Evolutionary conservation across 805 yeast species (phyloP), one percentile per base, ranked within the genome.

Genomic region (Sporopachydermia quercuum): DNA sequence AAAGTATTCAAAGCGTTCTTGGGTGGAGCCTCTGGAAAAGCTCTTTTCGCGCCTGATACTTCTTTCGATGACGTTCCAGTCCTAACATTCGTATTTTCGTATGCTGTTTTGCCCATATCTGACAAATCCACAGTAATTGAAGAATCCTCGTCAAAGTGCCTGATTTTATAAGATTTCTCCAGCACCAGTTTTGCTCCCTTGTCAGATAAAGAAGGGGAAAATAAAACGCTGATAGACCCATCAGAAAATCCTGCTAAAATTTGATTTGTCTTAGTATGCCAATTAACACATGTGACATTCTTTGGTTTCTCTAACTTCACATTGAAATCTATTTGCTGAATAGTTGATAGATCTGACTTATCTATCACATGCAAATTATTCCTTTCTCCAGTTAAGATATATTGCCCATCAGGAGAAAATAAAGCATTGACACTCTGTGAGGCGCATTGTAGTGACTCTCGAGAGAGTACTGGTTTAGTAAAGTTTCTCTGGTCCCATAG

Each of bases 81-180:
- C 36, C 14, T 15, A 19, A 15, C 33, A 35, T 39, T 39, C 30
- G 40, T 41, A 18, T 38, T 38, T n/a, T 41, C 45, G 5, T n/a
- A 30, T 18, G 42, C 39, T 5, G 41, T 45, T 4, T 40, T 56
- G 3, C 54, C 55, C n/a, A 43, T 43, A 4, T 54, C 41, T 19
- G 54, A 60, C 15, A 45, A 44, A 8, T 51, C 48, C 1, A 52
- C 47, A 3, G 57, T 40, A 23, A 52, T 19, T 5, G 43, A 34
- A 15, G 42, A 37, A 35, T 44, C 48, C 38, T 56, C 62, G 36
- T 58, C 62, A 15, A 58, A 43, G 38, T 57, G 57, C n/a, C 56
- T 44, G 6, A 39, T 42, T 36, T 45, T 51, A 6, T 54, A 52
- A 2, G 52, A 46, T 35, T 48, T 47, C 18, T 47, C 51, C 14